These are phyloP conservation scores for Hemisphaericaspora xylofermentans DNA, from an alignment of 1,139 yeast genomes.

Conservation along the genomic window DNA sequence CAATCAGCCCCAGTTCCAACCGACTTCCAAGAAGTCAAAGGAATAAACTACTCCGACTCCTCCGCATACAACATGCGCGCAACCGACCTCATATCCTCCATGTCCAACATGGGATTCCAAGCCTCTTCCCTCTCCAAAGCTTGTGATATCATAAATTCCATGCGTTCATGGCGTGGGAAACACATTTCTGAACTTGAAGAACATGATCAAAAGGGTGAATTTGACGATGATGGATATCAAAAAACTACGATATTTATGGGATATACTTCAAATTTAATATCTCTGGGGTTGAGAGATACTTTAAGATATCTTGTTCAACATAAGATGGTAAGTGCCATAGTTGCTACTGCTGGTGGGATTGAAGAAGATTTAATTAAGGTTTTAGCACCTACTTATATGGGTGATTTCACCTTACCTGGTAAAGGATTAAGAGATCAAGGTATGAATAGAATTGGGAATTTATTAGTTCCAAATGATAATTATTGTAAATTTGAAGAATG, in stretches of 20 bases:
- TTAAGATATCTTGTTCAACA: slow-evolving; percentile 85
- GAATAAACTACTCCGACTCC: slow-evolving; percentile 83
- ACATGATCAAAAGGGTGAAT: slow-evolving; percentile 69
- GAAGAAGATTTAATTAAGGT: slow-evolving; percentile 97
- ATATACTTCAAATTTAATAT: slow-evolving; percentile 92
- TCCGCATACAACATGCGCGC: slow-evolving; percentile 73
- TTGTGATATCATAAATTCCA: slow-evolving; percentile 84
- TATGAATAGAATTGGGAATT: slow-evolving; percentile 94
- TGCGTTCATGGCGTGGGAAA: slow-evolving; percentile 91
- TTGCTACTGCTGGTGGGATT: slow-evolving; percentile 95
- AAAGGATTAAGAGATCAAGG: slow-evolving; percentile 86
- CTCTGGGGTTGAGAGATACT: slow-evolving; percentile 92
- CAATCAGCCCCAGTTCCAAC: slow-evolving; percentile 85
- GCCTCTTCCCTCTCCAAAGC: slow-evolving; percentile 84
- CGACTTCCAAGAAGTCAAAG: slow-evolving; percentile 72
- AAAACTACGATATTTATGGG: slow-evolving; percentile 92
- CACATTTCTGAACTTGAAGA: slow-evolving; percentile 64
- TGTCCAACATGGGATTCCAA: slow-evolving; percentile 98
- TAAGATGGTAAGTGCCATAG: slow-evolving; percentile 92
- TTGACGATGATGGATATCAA: slow-evolving; percentile 79
- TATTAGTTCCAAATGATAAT: slow-evolving; percentile 95
- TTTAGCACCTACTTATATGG: slow-evolving; percentile 92
- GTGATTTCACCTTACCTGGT: slow-evolving; percentile 85
- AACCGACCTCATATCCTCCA: slow-evolving; percentile 69
- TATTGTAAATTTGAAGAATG: slow-evolving; percentile 97